A percentile compares a stretch with the other conserved stretches of the same genome.
Evolutionary conservation across 192 early-diverging fungal species (phyloP).

Genomic region (Funneliformis mosseae): DNA sequence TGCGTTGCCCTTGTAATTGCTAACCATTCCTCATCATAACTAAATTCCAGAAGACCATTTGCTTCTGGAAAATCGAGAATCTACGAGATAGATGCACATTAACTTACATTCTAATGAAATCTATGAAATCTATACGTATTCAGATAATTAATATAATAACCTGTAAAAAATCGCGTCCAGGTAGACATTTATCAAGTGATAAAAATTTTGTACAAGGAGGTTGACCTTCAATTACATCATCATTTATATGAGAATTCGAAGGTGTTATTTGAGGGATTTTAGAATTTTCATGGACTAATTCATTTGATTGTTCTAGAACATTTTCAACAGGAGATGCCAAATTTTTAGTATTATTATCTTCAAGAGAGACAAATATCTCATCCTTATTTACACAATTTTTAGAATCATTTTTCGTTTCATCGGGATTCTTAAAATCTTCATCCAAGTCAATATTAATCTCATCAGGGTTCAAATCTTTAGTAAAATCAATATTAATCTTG

Average conservation of each 20-base stretch:
- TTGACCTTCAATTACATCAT: conserved; percentile 36
- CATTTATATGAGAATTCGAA: conserved; percentile 48
- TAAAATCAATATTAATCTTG: conserved; percentile 38
- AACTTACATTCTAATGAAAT: not conserved
- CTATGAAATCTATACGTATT: not conserved
- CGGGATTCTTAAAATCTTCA: conserved; percentile 37
- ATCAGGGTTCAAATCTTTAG: conserved; percentile 43
- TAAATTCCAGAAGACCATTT: conserved; percentile 53
- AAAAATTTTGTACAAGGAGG: conserved; percentile 76
- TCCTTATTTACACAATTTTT: conserved; percentile 34
- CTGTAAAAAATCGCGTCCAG: conserved; percentile 79
- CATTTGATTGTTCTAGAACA: too few species aligned
- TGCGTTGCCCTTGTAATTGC: conserved; percentile 70
- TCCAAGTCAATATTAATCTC: conserved; percentile 45
- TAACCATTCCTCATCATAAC: conserved; percentile 88
- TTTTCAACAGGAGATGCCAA: not conserved
- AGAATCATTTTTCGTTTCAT: conserved; percentile 18
- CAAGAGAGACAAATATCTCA: not conserved
- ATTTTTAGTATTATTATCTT: not conserved
- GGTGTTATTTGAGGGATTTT: conserved; percentile 67
- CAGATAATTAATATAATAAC: conserved; percentile 41
- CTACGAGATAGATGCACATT: conserved; percentile 38
- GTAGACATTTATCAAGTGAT: conserved; percentile 93
- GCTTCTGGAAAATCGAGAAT: conserved; percentile 53
- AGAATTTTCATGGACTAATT: not conserved